These are phyloP conservation scores for Rutstroemia sp. DNA, from an alignment of 2,329 filamentous ascomycete species.

Conservation along the genomic window DNA sequence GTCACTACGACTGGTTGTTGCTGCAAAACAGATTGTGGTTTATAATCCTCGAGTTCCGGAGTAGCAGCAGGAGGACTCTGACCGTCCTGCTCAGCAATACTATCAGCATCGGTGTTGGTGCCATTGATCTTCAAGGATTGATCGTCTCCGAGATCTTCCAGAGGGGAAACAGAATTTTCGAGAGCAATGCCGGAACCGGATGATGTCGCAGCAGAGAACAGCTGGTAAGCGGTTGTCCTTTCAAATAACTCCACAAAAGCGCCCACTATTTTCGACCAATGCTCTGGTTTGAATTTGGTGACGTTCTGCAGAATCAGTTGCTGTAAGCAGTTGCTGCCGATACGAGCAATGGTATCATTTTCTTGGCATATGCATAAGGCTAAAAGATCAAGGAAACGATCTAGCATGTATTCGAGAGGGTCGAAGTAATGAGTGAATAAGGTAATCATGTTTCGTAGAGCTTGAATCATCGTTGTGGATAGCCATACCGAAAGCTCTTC, in stretches of 20 bases:
- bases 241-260: conserved; percentile 96
- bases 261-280: conserved; percentile 92
- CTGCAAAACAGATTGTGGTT: conserved; percentile 66
- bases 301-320: conserved; percentile 96
- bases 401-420: conserved; percentile 92
- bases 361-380: conserved; percentile 97
- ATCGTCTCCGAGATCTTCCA: conserved; percentile 31
- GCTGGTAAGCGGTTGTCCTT: conserved; percentile 85
- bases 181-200: conserved; percentile 47
- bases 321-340: conserved; percentile 96
- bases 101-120: conserved; percentile 31
- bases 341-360: conserved; percentile 95
- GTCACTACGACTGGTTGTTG: conserved; percentile 90
- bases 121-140: conserved; percentile 57
- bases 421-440: conserved; percentile 99
- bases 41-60: conserved; percentile 66
- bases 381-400: conserved; percentile 90
- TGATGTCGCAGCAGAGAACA: conserved; percentile 75
- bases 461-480: conserved; percentile 98
- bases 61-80: conserved; percentile 20
- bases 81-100: conserved; percentile 27
- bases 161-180: conserved; percentile 35
- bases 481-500: conserved; percentile 98
- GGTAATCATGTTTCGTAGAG: conserved; percentile 94
- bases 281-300: conserved; percentile 74